Base-by-base conservation (phyloP, 306 rosid genomes). In the Acacia crassicarpa region DNA sequence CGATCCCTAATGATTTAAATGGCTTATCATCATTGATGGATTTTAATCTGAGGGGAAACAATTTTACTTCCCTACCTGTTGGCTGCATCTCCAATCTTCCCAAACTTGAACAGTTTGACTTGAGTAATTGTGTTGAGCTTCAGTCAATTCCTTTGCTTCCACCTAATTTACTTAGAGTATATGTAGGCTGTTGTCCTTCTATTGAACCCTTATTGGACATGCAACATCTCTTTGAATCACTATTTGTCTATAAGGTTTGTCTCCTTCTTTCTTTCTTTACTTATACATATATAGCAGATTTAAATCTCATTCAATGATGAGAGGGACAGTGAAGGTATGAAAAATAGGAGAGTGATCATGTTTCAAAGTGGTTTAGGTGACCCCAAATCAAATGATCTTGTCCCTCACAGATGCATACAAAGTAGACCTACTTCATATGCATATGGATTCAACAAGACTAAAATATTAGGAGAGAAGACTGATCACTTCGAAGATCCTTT, bases 11-110 rank as follows among this genome's bases (percentile, higher is more conserved):
- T 59, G 80, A 23, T 43, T 61, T 43, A 8, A 41, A 41, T 25
- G 38, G 56, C 71, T 59, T 76, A 9, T 61, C 80, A 43, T 59
- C 80, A 5, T 59, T 61, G 54, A 15, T 44, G 70, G 19, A 2
- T 9, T 43, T 76, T n/a, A 15, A 59, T 23, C 71, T 76, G 5
- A 22, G 53, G 10, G 80, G 71, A 23, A 76, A 76, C 43, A 16
- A 76, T 76, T 76, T 59, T 25, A 38, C 35, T 59, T 23, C 30
- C 43, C 56, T 76, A 14, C 80, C 80, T 59, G 25, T 9, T 41
- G 70, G 6, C 69, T 76, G 71, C 80, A 40, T 76, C 40, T 76
- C 58, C 41, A 76, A 76, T 40, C 71, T 76, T 59, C 2, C 41
- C 8, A 71, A 71, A 7, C 75, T 71, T 45, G 40, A 71, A 45